Base-by-base conservation (phyloP, 176 grass and related monocot genomes). In the Luzula sylvatica region DNA sequence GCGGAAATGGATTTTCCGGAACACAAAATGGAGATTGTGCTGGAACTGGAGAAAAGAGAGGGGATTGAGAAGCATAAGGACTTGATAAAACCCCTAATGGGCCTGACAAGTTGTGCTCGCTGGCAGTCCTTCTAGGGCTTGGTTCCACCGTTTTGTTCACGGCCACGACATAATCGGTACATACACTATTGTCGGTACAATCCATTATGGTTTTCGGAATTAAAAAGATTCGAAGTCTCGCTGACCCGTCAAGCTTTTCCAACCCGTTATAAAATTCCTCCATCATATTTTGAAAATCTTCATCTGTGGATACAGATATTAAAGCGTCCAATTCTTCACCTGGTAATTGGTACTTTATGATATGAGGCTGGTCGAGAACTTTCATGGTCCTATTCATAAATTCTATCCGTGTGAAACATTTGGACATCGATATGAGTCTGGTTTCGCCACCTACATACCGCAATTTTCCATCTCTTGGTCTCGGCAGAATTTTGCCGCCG, bases 261-360 rank as follows among this genome's bases (percentile, higher is more conserved):
- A n/a, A 72, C 55, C 67, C 89, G 26, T 58, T 76, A 68, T 56
- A 61, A 41, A 86, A 86, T 23, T 98, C 85, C 49, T 98, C 92
- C 78, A 98, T 90, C 85, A 98, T 98, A 74, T 90, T 90, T 57
- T 90, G 92, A 23, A 90, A 71, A 77, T 98, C 92, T 72, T 98
- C 92, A 32, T 83, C 78, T 13, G 76, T 86, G 1, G 85, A 85
- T 53, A 90, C 75, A 44, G 92, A 98, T 68, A 90, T 98, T 52
- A 98, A 42, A 20, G 92, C 85, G 67, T 98, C 92, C 20, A 90
- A 69, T 64, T 98, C 92, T 72, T 98, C 92, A 15, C 77, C 85
- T 20, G 92, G 92, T 62, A 98, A 82, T 70, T 98, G 92, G 48
- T 98, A 98, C 59, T 90, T 98, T 54, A 98, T 83, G 18, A 66